Evolutionary conservation across 2,329 filamentous ascomycete genomes (phyloP).

Genomic region (Canariomyces notabilis): DNA sequence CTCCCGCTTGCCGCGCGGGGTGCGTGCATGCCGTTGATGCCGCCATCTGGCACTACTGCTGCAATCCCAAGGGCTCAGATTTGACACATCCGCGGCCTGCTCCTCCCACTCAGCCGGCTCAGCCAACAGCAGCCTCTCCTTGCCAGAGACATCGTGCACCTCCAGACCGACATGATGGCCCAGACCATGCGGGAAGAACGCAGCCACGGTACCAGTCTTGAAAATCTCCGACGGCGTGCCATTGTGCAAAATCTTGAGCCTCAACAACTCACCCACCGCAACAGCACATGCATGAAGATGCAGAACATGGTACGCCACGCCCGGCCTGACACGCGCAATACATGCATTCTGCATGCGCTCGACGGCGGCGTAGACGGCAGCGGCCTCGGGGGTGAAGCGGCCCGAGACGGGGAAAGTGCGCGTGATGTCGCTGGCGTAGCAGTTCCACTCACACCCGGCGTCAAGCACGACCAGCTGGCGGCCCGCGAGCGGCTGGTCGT

Average conservation of each 20-base stretch:
- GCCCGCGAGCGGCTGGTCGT: slow-evolving; percentile 65
- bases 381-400: slow-evolving; percentile 61
- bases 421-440: slow-evolving; percentile 88
- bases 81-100: too few species aligned
- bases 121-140: slow-evolving; percentile 34
- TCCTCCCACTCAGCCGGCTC: too few species aligned
- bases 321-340: slow-evolving; percentile 63
- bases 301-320: slow-evolving; percentile 64
- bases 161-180: slow-evolving; percentile 63
- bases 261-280: slow-evolving; percentile 64
- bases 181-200: slow-evolving; percentile 63
- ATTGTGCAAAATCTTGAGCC: slow-evolving; percentile 66
- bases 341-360: slow-evolving; percentile 74
- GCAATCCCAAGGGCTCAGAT: too few species aligned
- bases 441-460: slow-evolving; percentile 77
- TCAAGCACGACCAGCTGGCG: slow-evolving; percentile 77
- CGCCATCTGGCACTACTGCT: too few species aligned
- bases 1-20: slow-evolving; percentile 37
- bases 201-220: slow-evolving; percentile 48
- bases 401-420: slow-evolving; percentile 77
- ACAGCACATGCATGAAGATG: slow-evolving; percentile 69
- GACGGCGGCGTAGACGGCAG: slow-evolving; percentile 71
- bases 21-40: too few species aligned
- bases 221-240: slow-evolving; percentile 52
- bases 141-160: slow-evolving; percentile 54